These are phyloP conservation scores for Silene coronaria DNA, from an alignment of 179 eudicot genomes.

Conservation along the genomic window DNA sequence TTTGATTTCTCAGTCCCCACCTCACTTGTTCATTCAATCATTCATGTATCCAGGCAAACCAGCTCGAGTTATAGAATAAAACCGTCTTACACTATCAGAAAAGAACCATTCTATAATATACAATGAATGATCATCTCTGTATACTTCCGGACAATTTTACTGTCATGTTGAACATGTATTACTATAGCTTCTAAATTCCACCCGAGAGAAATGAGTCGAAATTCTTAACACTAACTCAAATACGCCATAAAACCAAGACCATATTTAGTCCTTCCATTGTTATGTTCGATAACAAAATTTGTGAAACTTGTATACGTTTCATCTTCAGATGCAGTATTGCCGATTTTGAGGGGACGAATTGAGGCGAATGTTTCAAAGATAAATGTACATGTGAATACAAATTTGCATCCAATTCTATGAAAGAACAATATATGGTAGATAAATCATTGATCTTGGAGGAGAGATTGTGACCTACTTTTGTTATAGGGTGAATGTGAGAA, in stretches of 20 bases:
- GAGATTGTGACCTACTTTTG: constrained; percentile 8
- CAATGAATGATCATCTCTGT: no score
- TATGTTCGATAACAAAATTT: neutral
- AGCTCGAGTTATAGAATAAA: no score
- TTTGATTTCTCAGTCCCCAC: neutral
- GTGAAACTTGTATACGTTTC: neutral
- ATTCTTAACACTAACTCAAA: no score
- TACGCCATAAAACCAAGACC: no score
- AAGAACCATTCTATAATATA: no score
- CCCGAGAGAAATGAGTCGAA: no score
- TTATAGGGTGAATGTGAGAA: neutral
- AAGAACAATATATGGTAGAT: neutral
- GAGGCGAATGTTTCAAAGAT: neutral
- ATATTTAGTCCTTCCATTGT: no score
- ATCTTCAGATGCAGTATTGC: neutral
- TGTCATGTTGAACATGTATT: no score
- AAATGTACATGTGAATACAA: neutral
- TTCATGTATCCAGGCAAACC: neutral
- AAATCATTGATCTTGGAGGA: constrained; percentile 6
- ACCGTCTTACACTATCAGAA: no score
- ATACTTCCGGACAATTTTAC: no score
- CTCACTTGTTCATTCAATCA: neutral
- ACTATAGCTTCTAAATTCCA: no score
- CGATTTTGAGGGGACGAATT: no score
- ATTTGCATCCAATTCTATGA: neutral